These are phyloP conservation scores for Kurtzmaniella natalensis DNA, from an alignment of 1,139 yeast species.

Conservation along the genomic window DNA sequence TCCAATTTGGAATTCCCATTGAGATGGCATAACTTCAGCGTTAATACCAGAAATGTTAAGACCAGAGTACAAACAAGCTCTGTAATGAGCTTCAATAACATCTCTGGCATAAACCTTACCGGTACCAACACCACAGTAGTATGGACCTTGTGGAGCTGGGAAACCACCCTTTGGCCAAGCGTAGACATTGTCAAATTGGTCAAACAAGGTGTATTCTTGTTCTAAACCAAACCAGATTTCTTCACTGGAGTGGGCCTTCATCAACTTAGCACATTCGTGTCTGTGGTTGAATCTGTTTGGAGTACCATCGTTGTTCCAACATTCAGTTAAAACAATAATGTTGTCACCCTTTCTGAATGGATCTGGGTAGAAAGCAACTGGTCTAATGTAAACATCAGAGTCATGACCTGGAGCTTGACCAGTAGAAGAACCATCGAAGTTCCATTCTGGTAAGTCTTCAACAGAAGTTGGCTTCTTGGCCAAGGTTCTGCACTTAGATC, in stretches of 20 bases:
- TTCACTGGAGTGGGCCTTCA: constrained; percentile 86
- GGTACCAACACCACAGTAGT: constrained; percentile 99
- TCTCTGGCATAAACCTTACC: constrained; percentile 98
- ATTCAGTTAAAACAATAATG: constrained; percentile 89
- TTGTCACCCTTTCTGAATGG: constrained; percentile 98
- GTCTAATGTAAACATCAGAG: constrained; percentile 92
- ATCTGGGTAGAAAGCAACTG: constrained; percentile 89
- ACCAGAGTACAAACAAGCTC: constrained; percentile 95
- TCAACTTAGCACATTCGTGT: constrained; percentile 93
- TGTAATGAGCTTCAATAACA: constrained; percentile 97
- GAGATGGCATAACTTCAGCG: constrained; percentile 99
- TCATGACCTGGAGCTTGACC: constrained; percentile 98
- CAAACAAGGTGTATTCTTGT: constrained; percentile 97
- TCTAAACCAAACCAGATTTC: constrained; percentile 97
- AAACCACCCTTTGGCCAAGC: constrained; percentile 99
- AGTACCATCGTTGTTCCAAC: constrained; percentile 98
- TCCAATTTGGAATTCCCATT: constrained; percentile 99
- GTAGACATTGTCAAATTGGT: constrained; percentile 82
- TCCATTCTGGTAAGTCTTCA: constrained; percentile 97
- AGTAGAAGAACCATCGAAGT: constrained; percentile 98
- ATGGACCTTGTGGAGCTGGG: constrained; percentile 99
- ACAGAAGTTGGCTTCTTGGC: constrained; percentile 61
- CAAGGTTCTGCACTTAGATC: constrained; percentile 93
- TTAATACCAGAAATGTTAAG: constrained; percentile 89
- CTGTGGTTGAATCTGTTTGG: constrained; percentile 98